These are phyloP conservation scores for Poa pratensis DNA, from an alignment of 176 grass and related monocot genomes.

Conservation along the genomic window DNA sequence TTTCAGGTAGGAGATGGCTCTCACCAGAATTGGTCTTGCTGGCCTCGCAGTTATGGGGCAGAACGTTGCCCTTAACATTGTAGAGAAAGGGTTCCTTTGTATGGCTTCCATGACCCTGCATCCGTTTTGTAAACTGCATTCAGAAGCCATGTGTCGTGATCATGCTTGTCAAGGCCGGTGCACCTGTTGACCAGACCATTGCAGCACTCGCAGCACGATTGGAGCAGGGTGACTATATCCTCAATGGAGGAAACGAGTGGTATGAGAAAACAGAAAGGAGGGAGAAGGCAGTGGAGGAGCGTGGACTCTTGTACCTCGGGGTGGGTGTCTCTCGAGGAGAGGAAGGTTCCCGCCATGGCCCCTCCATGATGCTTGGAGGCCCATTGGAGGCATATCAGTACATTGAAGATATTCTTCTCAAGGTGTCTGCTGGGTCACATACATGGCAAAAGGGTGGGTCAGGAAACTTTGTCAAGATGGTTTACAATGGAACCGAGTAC, in stretches of 20 bases:
- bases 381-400: slow-evolving; percentile 56
- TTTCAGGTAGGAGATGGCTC: slow-evolving; percentile 46
- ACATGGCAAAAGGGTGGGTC: no score
- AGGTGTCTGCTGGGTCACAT: no score
- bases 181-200: slow-evolving; percentile 84
- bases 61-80: slow-evolving; percentile 77
- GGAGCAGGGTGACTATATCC: slow-evolving; percentile 77
- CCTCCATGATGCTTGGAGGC: slow-evolving; percentile 71
- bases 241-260: slow-evolving; percentile 83
- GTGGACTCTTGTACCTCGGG: slow-evolving; percentile 71
- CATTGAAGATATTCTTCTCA: slow-evolving; percentile 73
- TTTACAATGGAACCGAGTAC: no score
- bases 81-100: slow-evolving; percentile 83
- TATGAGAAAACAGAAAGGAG: slow-evolving; percentile 91
- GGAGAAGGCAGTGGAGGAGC: slow-evolving; percentile 74
- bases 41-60: slow-evolving; percentile 81
- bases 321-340: slow-evolving; percentile 79
- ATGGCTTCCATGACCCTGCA: slow-evolving; percentile 38
- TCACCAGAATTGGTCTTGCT: slow-evolving; percentile 65
- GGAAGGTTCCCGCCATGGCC: slow-evolving; percentile 72
- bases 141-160: slow-evolving; percentile 77
- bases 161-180: slow-evolving; percentile 77
- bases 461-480: no score
- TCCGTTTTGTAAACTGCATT: slow-evolving; percentile 67
- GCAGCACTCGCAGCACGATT: slow-evolving; percentile 58